Conservation (phyloP, 345 rosid species). For the Moricandia arvensis region DNA sequence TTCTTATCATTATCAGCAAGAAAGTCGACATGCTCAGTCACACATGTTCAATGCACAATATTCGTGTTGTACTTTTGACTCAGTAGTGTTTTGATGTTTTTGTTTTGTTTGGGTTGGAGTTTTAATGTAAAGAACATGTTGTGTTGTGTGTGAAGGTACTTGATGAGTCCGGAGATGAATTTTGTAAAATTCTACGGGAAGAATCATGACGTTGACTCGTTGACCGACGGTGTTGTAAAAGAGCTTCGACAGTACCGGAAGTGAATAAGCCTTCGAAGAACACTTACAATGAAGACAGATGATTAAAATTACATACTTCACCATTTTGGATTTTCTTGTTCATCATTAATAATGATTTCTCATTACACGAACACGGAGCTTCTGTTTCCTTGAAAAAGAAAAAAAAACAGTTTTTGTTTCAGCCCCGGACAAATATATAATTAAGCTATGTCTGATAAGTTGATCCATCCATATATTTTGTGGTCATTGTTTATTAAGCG, state of each 20-base stretch:
- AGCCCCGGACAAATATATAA: neutral
- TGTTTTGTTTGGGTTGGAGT: neutral
- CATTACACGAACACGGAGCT: conserved; percentile 3
- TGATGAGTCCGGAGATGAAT: conserved; percentile 86
- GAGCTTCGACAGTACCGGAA: conserved; percentile 62
- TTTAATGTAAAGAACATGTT: neutral
- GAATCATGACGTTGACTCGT: conserved; percentile 75
- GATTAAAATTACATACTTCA: conserved; percentile 6
- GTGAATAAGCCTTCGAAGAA: conserved; percentile 22
- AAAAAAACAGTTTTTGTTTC: neutral
- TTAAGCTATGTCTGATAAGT: neutral
- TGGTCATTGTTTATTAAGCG: neutral
- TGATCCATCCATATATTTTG: too few relatives aligned
- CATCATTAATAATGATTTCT: conserved; percentile 10
- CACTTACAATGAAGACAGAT: neutral
- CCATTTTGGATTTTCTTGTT: conserved; percentile 7
- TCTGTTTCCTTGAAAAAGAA: neutral
- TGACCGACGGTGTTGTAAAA: conserved; percentile 68
- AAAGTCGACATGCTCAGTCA: neutral
- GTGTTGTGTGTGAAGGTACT: conserved; percentile 58
- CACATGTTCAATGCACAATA: neutral
- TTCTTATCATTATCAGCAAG: neutral
- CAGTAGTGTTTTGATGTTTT: neutral
- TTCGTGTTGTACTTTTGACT: neutral
- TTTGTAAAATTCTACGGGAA: conserved; percentile 90